These are phyloP conservation scores for Hepatocystis sp. DNA, from an alignment of 169 alveolate genomes.

Conservation along the genomic window DNA sequence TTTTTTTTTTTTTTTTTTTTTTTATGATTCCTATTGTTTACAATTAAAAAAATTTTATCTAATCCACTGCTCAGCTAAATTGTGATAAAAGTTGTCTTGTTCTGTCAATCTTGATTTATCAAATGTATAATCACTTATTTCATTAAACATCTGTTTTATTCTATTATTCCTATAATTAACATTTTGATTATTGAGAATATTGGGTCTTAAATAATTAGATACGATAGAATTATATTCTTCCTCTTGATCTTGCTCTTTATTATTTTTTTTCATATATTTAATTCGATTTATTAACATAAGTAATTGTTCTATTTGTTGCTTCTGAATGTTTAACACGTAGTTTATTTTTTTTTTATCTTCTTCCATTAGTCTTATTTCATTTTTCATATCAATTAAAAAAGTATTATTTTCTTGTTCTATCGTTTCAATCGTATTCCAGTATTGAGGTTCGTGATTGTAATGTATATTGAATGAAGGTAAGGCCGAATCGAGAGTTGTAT, in stretches of 20 bases:
- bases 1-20: slow-evolving; percentile 3
- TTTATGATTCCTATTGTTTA: too few relatives aligned
- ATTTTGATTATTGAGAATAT: slow-evolving; percentile 8
- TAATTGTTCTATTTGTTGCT: slow-evolving; percentile 59
- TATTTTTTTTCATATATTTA: slow-evolving; percentile 11
- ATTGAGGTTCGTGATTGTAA: slow-evolving; percentile 64
- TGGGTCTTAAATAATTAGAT: slow-evolving; percentile 43
- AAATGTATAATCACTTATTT: slow-evolving; percentile 33
- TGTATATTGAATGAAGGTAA: slow-evolving; percentile 55
- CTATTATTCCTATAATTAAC: slow-evolving; percentile 8
- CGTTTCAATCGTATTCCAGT: slow-evolving; percentile 50
- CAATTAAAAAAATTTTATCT: too few relatives aligned
- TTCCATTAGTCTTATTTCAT: slow-evolving; percentile 51
- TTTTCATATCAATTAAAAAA: slow-evolving; percentile 31
- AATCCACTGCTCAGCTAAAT: slow-evolving; percentile 65
- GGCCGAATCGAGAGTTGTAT: slow-evolving; percentile 26
- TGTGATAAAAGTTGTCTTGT: slow-evolving; percentile 40
- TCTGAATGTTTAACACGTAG: slow-evolving; percentile 43
- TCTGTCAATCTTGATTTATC: slow-evolving; percentile 4
- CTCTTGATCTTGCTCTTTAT: background rate
- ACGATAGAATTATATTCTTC: slow-evolving; percentile 1
- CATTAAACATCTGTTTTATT: slow-evolving; percentile 5
- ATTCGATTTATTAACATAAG: slow-evolving; percentile 25
- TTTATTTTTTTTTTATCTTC: slow-evolving; percentile 56
- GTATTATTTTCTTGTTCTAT: slow-evolving; percentile 32